Percentiles rank a stretch among this genome's conserved stretches.
These are phyloP conservation scores for Lipomyces kockii DNA, from an alignment of 805 yeast species.

Conservation along the genomic window DNA sequence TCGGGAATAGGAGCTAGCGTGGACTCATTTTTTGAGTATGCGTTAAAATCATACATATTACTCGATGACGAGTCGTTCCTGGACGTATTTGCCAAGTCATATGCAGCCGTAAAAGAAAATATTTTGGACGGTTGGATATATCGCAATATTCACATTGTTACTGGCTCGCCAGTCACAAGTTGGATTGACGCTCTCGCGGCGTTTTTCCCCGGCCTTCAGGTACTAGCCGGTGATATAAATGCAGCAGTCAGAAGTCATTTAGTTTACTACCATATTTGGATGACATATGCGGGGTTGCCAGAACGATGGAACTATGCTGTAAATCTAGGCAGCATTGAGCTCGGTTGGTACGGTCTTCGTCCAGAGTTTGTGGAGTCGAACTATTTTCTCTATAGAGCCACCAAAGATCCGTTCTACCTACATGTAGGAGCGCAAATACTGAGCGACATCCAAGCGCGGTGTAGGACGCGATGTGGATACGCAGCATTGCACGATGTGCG, in stretches of 20 bases:
- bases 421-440: slow-evolving; percentile 73
- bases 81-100: slow-evolving; percentile 63
- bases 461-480: slow-evolving; percentile 74
- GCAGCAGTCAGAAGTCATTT: slow-evolving; percentile 68
- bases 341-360: slow-evolving; percentile 81
- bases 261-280: slow-evolving; percentile 76
- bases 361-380: slow-evolving; percentile 94
- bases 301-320: slow-evolving; percentile 73
- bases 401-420: slow-evolving; percentile 81
- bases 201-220: slow-evolving; percentile 86
- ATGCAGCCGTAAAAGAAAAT: slow-evolving; percentile 61
- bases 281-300: slow-evolving; percentile 77
- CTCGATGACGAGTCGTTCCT: slow-evolving; percentile 63
- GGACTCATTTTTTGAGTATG: slow-evolving; percentile 89
- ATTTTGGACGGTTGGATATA: slow-evolving; percentile 58
- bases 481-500: slow-evolving; percentile 73
- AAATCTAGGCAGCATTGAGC: slow-evolving; percentile 36
- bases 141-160: slow-evolving; percentile 58
- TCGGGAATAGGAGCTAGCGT: slow-evolving; percentile 91
- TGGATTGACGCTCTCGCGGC: slow-evolving; percentile 92
- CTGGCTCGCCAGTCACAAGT: slow-evolving; percentile 55
- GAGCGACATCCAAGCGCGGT: slow-evolving; percentile 57
- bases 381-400: slow-evolving; percentile 79
- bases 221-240: slow-evolving; percentile 70
- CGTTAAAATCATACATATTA: slow-evolving; percentile 73